Evolutionary conservation across 2,329 filamentous ascomycete species (phyloP), one percentile per base, ranked within the genome.

Genomic region (Sclerotinia trifoliorum): DNA sequence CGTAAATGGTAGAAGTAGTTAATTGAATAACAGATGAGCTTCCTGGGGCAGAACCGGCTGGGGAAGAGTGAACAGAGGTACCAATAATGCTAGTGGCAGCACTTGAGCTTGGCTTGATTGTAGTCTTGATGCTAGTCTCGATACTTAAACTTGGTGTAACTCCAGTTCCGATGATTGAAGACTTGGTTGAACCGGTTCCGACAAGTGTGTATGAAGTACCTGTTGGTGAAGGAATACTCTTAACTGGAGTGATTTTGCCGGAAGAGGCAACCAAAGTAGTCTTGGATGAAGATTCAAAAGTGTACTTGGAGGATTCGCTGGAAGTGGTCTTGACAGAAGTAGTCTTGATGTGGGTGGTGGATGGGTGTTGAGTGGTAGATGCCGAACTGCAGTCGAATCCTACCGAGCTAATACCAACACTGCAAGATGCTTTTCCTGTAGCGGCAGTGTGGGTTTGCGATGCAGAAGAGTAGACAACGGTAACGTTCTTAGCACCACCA

Each of bases 401-500:
- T 75, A 96, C 87, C 77, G 84, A 85, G 81, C 91, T 90, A 75
- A 95, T 86, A 75, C 88, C 88, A 75, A 96, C 84, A 74, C 85
- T 84, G 83, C 92, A 95, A 81, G 61, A 83, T 69, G 82, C 78
- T 76, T 84, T 83, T 71, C 78, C 80, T 65, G 84, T 79, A 71
- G 86, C 81, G 77, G 89, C 86, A 69, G 86, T 80, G 11, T 65
- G 46, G 46, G 69, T 68, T 54, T 73, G 72, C 72, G 83, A 81
- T 60, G 86, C 84, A 35, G 65, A 62, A 67, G 65, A 54, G 80
- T 84, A 87, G 78, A 88, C 80, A 78, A 97, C 88, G 66, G 86
- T 88, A 70, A 97, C 93, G 68, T 87, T 88, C 78, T 85, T 92
- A 72, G 94, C 94, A 80, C 94, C 94, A 86, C 93, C 94, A 79